phyloP scores from a whole-genome alignment of 2,329 filamentous ascomycete genomes.

The Phaeosphaeriaceae sp. region DNA sequence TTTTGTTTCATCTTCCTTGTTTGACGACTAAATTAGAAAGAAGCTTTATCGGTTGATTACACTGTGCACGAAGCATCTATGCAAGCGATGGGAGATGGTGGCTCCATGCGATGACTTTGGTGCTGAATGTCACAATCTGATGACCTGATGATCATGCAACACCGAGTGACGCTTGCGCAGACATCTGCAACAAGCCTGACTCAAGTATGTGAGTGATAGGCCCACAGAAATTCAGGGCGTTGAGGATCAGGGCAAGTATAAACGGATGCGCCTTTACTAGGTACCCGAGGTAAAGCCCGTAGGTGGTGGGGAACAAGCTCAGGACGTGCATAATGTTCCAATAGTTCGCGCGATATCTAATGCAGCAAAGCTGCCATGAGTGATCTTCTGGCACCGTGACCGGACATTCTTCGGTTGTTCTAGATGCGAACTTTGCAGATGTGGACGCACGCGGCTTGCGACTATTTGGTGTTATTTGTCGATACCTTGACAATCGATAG shows the following conservation, averaged over 20 bases:
- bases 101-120: conserved; percentile 8
- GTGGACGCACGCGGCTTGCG: conserved; percentile 7
- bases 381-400: conserved; percentile 28
- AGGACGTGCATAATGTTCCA: conserved; percentile 5
- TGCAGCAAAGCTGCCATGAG: conserved; percentile 20
- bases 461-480: conserved; percentile 24
- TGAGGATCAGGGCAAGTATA: conserved; percentile 13
- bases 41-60: conserved; percentile 39
- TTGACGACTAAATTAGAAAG: conserved; percentile 23
- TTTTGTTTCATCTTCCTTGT: conserved; percentile 26
- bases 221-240: not conserved
- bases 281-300: conserved; percentile 17
- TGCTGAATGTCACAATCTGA: conserved; percentile 2
- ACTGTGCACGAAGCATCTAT: not conserved
- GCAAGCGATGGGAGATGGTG: conserved; percentile 9
- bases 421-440: conserved; percentile 13
- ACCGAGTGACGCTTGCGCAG: not conserved
- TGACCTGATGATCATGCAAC: conserved; percentile 3
- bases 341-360: conserved; percentile 24
- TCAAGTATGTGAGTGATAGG: not conserved
- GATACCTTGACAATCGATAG: conserved; percentile 16
- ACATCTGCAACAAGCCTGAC: not conserved
- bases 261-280: conserved; percentile 13
- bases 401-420: conserved; percentile 41
- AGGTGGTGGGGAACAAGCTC: conserved; percentile 10